Conservation (phyloP, 495 filamentous ascomycete species). For the Penicillium bialowiezense region DNA sequence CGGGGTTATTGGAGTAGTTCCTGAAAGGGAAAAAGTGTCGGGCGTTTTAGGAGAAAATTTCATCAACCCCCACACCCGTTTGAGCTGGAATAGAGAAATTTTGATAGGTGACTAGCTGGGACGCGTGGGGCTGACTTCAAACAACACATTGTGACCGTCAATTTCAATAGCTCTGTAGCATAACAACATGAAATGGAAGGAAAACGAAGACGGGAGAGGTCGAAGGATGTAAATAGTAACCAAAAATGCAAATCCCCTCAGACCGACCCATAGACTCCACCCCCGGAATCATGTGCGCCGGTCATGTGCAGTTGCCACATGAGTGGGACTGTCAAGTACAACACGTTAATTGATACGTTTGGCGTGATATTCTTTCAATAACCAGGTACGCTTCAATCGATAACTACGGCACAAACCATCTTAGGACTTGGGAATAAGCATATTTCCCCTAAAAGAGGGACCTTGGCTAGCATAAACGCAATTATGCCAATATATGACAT, state of each 20-base stretch:
- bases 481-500: constrained; percentile 2
- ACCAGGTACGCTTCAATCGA: too few species aligned
- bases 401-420: too few species aligned
- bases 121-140: too few species aligned
- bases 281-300: constrained; percentile 10
- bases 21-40: constrained; percentile 12
- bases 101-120: constrained; percentile 1
- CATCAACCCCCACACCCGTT: constrained; percentile 5
- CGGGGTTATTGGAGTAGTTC: constrained; percentile 5
- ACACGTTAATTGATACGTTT: too few species aligned
- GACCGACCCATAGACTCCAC: background rate
- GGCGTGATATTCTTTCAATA: too few species aligned
- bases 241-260: too few species aligned
- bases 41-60: constrained; percentile 26
- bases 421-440: background rate
- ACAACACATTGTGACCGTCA: too few species aligned
- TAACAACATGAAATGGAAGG: background rate
- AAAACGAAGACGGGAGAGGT: too few species aligned
- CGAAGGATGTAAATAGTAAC: too few species aligned
- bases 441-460: too few species aligned
- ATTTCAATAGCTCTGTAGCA: background rate
- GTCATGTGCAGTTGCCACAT: constrained; percentile 9
- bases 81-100: background rate
- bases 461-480: too few species aligned
- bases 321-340: background rate